A percentile compares a stretch with the other conserved stretches of the same genome.
Evolutionary conservation across 169 alveolate species (phyloP).

Genomic region (Eimeria maxima): DNA sequence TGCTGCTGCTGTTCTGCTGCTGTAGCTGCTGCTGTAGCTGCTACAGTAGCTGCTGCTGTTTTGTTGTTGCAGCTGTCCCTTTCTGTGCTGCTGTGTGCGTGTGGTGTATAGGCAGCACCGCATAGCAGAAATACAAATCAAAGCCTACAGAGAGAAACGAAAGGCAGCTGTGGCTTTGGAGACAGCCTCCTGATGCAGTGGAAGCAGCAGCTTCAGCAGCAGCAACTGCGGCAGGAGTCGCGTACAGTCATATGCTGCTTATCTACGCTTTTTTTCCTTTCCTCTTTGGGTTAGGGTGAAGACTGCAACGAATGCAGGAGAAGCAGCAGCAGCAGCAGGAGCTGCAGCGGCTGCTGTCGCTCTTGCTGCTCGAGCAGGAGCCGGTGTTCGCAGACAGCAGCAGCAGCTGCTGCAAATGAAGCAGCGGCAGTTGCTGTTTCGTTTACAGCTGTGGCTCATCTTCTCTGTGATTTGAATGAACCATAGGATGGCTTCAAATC

Average conservation of each 20-base stretch:
- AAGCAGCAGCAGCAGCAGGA: neutral
- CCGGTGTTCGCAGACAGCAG: neutral
- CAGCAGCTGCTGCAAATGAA: neutral
- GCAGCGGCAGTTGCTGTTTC: slow-evolving; percentile 14
- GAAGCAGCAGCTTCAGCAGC: neutral
- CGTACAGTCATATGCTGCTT: neutral
- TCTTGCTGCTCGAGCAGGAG: neutral
- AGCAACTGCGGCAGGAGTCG: too few relatives aligned
- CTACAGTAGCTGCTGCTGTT: neutral
- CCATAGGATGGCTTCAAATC: neutral
- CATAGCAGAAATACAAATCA: slow-evolving; percentile 40
- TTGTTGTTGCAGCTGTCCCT: neutral
- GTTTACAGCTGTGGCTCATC: neutral
- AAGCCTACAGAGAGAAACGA: slow-evolving; percentile 63
- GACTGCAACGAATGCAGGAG: slow-evolving; percentile 15
- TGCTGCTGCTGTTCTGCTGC: neutral
- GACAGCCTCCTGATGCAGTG: neutral
- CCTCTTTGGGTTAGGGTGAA: neutral
- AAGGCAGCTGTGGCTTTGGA: slow-evolving; percentile 23
- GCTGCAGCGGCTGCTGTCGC: slow-evolving; percentile 13
- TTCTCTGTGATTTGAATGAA: neutral
- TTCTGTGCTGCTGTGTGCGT: neutral
- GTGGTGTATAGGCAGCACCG: slow-evolving; percentile 48
- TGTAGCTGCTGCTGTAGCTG: slow-evolving; percentile 5
- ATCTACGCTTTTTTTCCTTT: neutral